These are phyloP conservation scores for Arctium minus DNA, from an alignment of 129 eudicot genomes.

Conservation along the genomic window DNA sequence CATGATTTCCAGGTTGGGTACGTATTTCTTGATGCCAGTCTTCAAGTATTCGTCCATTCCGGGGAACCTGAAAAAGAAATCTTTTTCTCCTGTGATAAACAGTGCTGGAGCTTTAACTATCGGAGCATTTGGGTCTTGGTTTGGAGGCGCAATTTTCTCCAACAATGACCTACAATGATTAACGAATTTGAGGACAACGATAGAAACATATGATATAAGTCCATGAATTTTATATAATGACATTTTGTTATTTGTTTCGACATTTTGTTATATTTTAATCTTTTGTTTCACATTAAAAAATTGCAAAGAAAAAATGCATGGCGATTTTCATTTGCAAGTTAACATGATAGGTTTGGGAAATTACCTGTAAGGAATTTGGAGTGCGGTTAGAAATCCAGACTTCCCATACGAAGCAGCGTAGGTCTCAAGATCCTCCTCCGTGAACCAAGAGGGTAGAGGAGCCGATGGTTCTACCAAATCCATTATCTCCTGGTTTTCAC, in stretches of 20 bases:
- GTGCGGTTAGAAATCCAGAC: conserved; percentile 52
- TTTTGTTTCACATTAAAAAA: too few relatives aligned
- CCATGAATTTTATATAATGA: too few relatives aligned
- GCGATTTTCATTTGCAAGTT: background rate
- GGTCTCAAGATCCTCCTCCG: too few relatives aligned
- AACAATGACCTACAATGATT: conserved; percentile 11
- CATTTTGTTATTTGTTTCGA: too few relatives aligned
- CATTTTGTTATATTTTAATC: too few relatives aligned
- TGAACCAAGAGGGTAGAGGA: conserved; percentile 16
- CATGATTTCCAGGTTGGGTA: conserved; percentile 31
- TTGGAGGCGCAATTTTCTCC: background rate
- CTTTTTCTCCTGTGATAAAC: conserved; percentile 36
- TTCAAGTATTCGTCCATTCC: conserved; percentile 31
- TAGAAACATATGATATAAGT: too few relatives aligned
- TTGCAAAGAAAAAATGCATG: background rate
- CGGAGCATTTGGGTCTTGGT: background rate
- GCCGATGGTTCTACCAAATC: conserved; percentile 47
- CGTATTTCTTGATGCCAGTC: conserved; percentile 33
- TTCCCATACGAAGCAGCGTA: conserved; percentile 41
- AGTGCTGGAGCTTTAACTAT: conserved; percentile 29
- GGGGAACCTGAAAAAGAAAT: conserved; percentile 33
- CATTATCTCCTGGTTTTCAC: conserved; percentile 50
- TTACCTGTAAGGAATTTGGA: conserved; percentile 61
- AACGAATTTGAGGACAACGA: background rate
- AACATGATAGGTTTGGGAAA: background rate